Evolutionary conservation across 2,329 filamentous ascomycete genomes (phyloP).

Genomic region (Ustilaginoidea virens): DNA sequence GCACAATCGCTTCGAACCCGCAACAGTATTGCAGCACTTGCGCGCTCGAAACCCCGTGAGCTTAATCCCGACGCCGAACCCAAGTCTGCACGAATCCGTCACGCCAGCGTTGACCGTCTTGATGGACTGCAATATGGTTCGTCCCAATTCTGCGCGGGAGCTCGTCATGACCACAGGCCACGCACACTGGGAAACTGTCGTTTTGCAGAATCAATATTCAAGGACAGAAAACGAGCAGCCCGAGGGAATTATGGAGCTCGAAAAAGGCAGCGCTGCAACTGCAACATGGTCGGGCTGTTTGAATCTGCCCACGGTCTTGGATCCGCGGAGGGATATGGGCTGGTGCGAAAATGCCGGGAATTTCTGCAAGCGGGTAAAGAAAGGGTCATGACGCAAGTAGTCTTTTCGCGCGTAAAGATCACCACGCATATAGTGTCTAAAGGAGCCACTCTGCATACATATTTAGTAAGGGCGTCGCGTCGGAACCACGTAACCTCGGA

Average conservation of each 20-base stretch:
- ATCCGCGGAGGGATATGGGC: conserved; percentile 17
- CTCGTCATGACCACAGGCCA: conserved; percentile 12
- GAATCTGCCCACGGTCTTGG: conserved; percentile 7
- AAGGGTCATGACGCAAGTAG: conserved; percentile 14
- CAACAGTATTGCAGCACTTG: conserved; percentile 16
- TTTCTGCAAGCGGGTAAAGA: conserved; percentile 17
- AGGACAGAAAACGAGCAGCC: too few relatives aligned
- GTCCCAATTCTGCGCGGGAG: conserved; percentile 12
- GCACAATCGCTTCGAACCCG: too few relatives aligned
- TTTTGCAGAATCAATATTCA: conserved; percentile 25
- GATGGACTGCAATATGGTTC: conserved; percentile 20
- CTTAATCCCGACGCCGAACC: conserved; percentile 21
- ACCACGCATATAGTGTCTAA: too few relatives aligned
- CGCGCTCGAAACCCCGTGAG: conserved; percentile 21
- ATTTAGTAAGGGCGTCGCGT: too few relatives aligned
- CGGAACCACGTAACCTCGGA: too few relatives aligned
- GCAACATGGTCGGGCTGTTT: conserved; percentile 13
- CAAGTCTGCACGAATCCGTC: conserved; percentile 23
- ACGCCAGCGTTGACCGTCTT: conserved; percentile 20
- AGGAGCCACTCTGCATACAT: too few relatives aligned
- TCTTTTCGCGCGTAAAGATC: too few relatives aligned
- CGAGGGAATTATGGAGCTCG: too few relatives aligned
- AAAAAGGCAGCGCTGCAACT: conserved; percentile 14
- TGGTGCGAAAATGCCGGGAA: conserved; percentile 17
- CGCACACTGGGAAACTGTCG: conserved; percentile 17